These are phyloP conservation scores for Mycena pura DNA, from an alignment of 768 basidiomycete species.

Conservation along the genomic window DNA sequence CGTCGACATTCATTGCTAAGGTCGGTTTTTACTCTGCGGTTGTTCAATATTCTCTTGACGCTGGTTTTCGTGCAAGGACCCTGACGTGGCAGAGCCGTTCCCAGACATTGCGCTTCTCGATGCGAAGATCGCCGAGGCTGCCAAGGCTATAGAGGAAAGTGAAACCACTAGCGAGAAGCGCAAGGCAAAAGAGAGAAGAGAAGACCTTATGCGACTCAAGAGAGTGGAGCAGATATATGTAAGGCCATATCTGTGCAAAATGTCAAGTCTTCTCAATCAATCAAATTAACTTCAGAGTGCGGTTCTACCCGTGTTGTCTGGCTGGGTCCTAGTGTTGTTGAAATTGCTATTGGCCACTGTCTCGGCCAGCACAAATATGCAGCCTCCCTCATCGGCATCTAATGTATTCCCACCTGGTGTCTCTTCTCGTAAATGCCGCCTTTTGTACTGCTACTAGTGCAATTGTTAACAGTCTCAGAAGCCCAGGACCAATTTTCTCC, in stretches of 20 bases:
- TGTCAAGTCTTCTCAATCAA: not conserved
- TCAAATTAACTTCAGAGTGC: conserved; percentile 71
- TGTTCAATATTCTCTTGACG: not conserved
- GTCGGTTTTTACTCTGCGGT: conserved; percentile 34
- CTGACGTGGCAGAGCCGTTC: conserved; percentile 66
- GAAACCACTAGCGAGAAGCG: conserved; percentile 59
- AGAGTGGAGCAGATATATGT: conserved; percentile 95
- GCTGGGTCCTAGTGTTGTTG: conserved; percentile 91
- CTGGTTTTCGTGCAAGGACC: conserved; percentile 49
- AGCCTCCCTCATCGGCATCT: conserved; percentile 65
- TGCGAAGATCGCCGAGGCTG: conserved; percentile 74
- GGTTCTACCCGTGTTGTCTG: conserved; percentile 82
- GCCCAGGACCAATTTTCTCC: conserved; percentile 68
- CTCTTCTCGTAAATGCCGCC: conserved; percentile 58
- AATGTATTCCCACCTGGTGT: conserved; percentile 77
- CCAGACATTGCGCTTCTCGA: conserved; percentile 77
- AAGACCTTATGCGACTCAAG: conserved; percentile 86
- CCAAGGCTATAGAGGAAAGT: conserved; percentile 55
- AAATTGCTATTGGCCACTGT: conserved; percentile 94
- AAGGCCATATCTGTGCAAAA: conserved; percentile 36
- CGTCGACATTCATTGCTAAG: conserved; percentile 50
- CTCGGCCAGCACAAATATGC: conserved; percentile 74
- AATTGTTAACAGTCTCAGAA: conserved; percentile 27
- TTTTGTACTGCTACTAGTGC: not conserved
- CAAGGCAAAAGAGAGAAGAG: conserved; percentile 70